A percentile compares a stretch with the other conserved stretches of the same genome.
These are phyloP conservation scores for Boletus pseudo-olivaceus DNA, from an alignment of 768 basidiomycete species.

Conservation along the genomic window DNA sequence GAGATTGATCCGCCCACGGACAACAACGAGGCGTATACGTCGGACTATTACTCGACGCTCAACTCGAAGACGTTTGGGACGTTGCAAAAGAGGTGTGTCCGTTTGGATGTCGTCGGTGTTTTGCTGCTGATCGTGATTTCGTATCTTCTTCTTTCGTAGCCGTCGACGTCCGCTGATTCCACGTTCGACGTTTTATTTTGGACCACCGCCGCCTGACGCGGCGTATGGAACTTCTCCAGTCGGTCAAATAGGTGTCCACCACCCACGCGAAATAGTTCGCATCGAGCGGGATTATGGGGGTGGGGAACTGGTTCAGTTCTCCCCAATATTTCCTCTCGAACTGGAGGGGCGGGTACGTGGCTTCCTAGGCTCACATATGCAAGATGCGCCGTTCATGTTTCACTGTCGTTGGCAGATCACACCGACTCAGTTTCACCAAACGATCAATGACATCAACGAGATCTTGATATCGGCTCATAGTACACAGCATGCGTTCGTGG, in stretches of 20 bases:
- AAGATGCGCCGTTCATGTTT: not conserved
- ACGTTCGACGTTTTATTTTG: conserved; percentile 81
- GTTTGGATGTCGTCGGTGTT: not conserved
- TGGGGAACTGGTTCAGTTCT: conserved; percentile 89
- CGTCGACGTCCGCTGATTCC: conserved; percentile 54
- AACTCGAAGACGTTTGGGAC: conserved; percentile 42
- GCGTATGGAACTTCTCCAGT: conserved; percentile 79
- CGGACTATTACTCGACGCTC: conserved; percentile 43
- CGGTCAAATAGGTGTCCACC: conserved; percentile 84
- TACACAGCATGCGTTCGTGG: conserved; percentile 62
- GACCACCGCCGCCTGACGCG: conserved; percentile 70
- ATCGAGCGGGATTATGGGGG: conserved; percentile 90
- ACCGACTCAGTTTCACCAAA: conserved; percentile 85
- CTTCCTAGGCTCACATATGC: not conserved
- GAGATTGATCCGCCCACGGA: conserved; percentile 46
- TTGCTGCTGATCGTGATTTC: conserved; percentile 5
- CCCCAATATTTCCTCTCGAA: conserved; percentile 85
- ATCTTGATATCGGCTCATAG: conserved; percentile 85
- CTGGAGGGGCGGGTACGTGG: conserved; percentile 83
- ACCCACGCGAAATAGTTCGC: conserved; percentile 88
- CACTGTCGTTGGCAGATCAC: conserved; percentile 57
- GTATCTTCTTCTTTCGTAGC: conserved; percentile 28
- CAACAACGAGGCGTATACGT: conserved; percentile 29
- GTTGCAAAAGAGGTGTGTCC: conserved; percentile 43
- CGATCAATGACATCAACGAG: conserved; percentile 89